Base-by-base conservation (phyloP, 2,329 filamentous ascomycete species). In the Aspergillaceae sp. region DNA sequence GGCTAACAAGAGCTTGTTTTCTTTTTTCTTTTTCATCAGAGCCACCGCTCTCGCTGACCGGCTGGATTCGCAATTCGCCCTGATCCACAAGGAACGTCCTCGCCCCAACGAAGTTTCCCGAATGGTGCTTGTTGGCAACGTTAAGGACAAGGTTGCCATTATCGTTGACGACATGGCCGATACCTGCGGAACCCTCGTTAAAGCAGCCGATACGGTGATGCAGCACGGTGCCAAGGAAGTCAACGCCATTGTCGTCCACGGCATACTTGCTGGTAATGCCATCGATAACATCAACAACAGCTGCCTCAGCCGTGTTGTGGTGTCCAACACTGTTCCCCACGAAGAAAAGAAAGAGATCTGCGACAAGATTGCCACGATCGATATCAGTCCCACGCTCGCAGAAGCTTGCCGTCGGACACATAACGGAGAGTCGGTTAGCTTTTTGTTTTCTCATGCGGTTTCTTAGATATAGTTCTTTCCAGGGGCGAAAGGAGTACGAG, bases 131-230 rank as follows among this genome's bases (percentile, higher is more conserved):
- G 91, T 97, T 43, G 92, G 92, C 55, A 89, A 94, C 55, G 92
- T 97, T 41, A 79, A 82, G 55, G 86, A 87, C 71, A 92, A 92
- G 73, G 83, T 91, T 29, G 91, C 91, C 49, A 96, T 98, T 62
- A 82, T 98, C 42, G 91, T 98, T 41, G 91, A 97, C 65, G 91
- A 97, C 65, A 96, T 97, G 88, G 90, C 90, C 30, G 91, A 97
- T 64, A 96, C 91, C 3, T 96, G 90, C 66, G 89, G 89, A 56
- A 95, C 88, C 1, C 74, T 86, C 8, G 80, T 77, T 66, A 97
- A 97, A 73, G 92, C 90, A 2, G 92, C 91, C 10, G 83, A 87
- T 47, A 91, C 90, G 0, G 80, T 97, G 44, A 87, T 91, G 66
- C 78, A 87, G 58, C 84, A 96, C 61, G 87, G 88, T 30, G 91